Percentiles rank a stretch among this genome's conserved stretches.
Conservation (phyloP, 208 protist species). For the Zelonia costaricensis region DNA sequence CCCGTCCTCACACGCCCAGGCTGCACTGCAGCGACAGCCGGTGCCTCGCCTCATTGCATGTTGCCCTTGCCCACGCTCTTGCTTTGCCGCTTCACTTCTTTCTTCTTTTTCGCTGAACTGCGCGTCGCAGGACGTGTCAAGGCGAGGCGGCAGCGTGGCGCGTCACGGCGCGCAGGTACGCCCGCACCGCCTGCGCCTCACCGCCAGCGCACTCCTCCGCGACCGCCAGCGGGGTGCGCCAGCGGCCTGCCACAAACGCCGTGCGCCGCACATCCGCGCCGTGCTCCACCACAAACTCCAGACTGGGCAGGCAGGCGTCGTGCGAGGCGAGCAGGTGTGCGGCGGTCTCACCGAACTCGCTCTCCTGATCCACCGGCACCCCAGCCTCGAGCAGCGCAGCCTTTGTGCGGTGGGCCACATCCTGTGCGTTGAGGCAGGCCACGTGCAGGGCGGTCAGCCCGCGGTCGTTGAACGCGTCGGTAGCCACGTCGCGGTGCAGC, state of each 20-base stretch:
- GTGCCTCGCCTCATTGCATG: no score
- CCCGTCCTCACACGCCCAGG: no score
- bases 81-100: no score
- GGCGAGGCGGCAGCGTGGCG: no score
- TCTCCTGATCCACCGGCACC: constrained; percentile 22
- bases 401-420: constrained; percentile 15
- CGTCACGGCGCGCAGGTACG: neutral
- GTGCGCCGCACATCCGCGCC: constrained; percentile 7
- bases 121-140: no score
- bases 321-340: constrained; percentile 30
- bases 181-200: neutral
- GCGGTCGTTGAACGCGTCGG: constrained; percentile 14
- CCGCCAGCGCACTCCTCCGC: neutral
- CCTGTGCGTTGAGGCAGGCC: constrained; percentile 28
- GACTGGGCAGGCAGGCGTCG: constrained; percentile 23
- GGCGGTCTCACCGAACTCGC: constrained; percentile 25
- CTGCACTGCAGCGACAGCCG: no score
- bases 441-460: constrained; percentile 35
- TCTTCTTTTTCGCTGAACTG: no score
- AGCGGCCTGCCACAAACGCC: constrained; percentile 22
- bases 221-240: constrained; percentile 31
- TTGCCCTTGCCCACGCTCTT: no score
- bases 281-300: constrained; percentile 18
- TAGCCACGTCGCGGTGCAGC: constrained; percentile 5
- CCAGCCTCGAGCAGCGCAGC: constrained; percentile 12